Percentiles rank a stretch among this genome's conserved stretches.
Conservation (phyloP, 371 early-diverging fungal species). For the Dinochytrium kinnereticum region DNA sequence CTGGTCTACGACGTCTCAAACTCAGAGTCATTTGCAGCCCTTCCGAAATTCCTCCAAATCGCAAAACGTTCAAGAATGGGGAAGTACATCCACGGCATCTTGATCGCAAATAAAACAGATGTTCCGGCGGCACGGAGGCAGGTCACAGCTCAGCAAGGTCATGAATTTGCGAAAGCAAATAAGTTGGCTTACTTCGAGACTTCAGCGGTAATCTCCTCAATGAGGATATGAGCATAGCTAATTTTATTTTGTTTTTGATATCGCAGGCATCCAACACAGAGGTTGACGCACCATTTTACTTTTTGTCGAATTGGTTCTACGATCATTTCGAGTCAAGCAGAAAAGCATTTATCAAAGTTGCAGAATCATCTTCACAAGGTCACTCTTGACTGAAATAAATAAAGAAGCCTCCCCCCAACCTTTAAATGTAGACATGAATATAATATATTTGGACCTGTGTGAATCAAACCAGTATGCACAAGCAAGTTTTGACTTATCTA, state of each 20-base stretch:
- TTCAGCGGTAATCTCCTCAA: slow-evolving; percentile 42
- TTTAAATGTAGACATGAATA: not conserved
- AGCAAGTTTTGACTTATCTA: no score
- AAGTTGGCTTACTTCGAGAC: slow-evolving; percentile 51
- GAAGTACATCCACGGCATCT: slow-evolving; percentile 30
- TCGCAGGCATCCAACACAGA: slow-evolving; percentile 44
- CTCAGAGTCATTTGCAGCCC: slow-evolving; percentile 46
- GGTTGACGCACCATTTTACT: slow-evolving; percentile 56
- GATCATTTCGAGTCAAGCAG: slow-evolving; percentile 28
- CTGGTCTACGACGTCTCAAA: slow-evolving; percentile 54
- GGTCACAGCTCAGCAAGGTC: slow-evolving; percentile 45
- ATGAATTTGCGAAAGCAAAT: slow-evolving; percentile 47
- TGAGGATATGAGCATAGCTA: not conserved
- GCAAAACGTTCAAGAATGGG: slow-evolving; percentile 35
- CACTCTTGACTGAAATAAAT: not conserved
- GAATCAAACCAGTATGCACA: not conserved
- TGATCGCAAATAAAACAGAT: slow-evolving; percentile 50
- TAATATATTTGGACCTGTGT: not conserved
- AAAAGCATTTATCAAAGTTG: slow-evolving; percentile 26
- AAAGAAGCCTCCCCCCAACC: not conserved
- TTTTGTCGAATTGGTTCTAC: slow-evolving; percentile 42
- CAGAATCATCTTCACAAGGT: not conserved
- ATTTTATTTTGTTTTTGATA: not conserved
- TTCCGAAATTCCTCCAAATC: slow-evolving; percentile 45
- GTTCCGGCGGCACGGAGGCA: slow-evolving; percentile 37